Base-by-base conservation (phyloP, 495 filamentous ascomycete species). In the Jackrogersella minutella region DNA sequence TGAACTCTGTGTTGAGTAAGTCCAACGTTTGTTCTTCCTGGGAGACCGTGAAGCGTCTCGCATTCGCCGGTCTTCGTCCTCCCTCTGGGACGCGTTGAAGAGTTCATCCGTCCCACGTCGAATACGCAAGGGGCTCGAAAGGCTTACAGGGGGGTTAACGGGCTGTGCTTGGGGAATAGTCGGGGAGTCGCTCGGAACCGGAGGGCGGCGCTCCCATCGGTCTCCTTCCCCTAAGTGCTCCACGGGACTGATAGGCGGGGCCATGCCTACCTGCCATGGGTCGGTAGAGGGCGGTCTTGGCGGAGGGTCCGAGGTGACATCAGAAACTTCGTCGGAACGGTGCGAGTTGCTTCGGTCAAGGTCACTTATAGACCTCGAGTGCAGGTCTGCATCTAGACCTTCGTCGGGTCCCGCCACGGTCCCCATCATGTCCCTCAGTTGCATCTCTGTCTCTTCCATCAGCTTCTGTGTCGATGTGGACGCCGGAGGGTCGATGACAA, bases 1-100 rank as follows among this genome's bases (percentile, higher is more conserved):
- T 13, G 72, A 74, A 34, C 58, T 64, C 64, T 73, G 69, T 26
- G 72, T 74, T 11, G 72, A 74, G 60, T 64, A 68, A 64, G 72
- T 74, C 72, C 72, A 74, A 34, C 72, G 64, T 62, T 68, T 64
- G 57, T 59, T 68, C 51, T 73, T 69, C 53, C 56, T 43, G 16
- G 72, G 72, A 34, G 72, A 73, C 37, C 58, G 67, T 46, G 66
- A 74, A 2, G 66, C 67, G 43, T 70, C 72, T n/a, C 66, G 70
- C 66, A 73, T 63, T 31, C 56, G 62, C 40, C 49, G 52, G 52
- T 74, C 72, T 46, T 70, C 64, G 41, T 69, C 70, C 30, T 72
- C 66, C 37, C 65, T 58, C 54, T 67, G 55, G 40, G 26, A 33
- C 39, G 33, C 43, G 14, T 58, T 55, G 56, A 34, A 28, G 46